phyloP scores from a whole-genome alignment of 106 monocot species.

The Dendrobium huoshanense region DNA sequence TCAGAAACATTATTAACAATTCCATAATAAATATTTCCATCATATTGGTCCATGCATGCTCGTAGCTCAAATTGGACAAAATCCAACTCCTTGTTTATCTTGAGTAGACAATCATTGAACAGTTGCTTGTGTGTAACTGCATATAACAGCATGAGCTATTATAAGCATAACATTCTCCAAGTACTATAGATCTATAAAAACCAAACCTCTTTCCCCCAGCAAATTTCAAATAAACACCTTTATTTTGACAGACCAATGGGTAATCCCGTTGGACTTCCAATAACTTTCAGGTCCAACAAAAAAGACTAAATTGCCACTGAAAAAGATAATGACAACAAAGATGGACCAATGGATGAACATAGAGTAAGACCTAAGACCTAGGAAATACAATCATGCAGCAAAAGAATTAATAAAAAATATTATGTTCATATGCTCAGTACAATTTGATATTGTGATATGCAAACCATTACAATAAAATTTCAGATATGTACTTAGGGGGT shows the following conservation, averaged over 20 bases:
- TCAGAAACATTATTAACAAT: conserved; percentile 82
- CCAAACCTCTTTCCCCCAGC: background rate
- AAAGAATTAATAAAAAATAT: background rate
- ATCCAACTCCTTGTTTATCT: conserved; percentile 78
- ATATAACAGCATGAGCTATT: background rate
- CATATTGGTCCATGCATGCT: conserved; percentile 88
- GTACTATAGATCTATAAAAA: background rate
- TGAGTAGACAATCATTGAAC: conserved; percentile 60
- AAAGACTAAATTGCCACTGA: background rate
- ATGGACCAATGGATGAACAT: background rate
- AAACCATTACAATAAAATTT: background rate
- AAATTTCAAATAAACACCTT: background rate
- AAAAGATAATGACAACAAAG: background rate
- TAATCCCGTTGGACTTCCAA: background rate
- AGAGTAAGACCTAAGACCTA: background rate
- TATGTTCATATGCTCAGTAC: background rate
- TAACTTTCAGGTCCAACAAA: background rate
- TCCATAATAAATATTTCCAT: conserved; percentile 84
- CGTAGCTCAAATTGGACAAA: conserved; percentile 88
- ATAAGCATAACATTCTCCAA: background rate
- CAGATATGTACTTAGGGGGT: background rate
- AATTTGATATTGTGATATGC: background rate
- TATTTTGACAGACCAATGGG: background rate
- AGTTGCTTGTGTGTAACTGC: conserved; percentile 39
- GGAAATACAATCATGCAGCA: background rate